Percentiles rank a stretch among this genome's conserved stretches.
phyloP scores from a whole-genome alignment of 2,329 filamentous ascomycete genomes.

The Penicillium paneum region DNA sequence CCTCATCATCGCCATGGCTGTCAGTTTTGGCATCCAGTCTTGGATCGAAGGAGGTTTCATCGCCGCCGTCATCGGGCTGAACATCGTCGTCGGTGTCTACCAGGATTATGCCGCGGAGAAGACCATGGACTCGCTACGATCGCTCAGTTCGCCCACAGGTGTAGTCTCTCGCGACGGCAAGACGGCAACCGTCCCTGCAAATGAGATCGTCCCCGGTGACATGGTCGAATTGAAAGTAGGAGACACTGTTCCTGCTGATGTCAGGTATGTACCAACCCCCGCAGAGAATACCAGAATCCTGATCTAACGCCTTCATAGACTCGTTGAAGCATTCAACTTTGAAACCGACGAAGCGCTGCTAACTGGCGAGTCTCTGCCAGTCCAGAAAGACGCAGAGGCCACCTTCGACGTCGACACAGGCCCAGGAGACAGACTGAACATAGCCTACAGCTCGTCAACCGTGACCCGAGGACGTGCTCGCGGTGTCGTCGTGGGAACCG shows the following conservation, averaged over 20 bases:
- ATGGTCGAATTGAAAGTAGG: constrained; percentile 55
- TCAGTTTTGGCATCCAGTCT: constrained; percentile 55
- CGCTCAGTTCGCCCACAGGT: constrained; percentile 57
- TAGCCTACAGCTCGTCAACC: constrained; percentile 61
- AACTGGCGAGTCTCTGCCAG: constrained; percentile 61
- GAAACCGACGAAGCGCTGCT: constrained; percentile 68
- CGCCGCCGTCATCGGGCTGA: constrained; percentile 56
- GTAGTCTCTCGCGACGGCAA: constrained; percentile 58
- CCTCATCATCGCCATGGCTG: constrained; percentile 71
- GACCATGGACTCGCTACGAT: constrained; percentile 59
- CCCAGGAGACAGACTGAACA: constrained; percentile 59
- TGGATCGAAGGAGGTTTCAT: constrained; percentile 61
- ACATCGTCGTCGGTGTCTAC: constrained; percentile 58
- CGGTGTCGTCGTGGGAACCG: constrained; percentile 60
- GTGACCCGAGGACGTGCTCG: constrained; percentile 60
- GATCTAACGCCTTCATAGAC: constrained; percentile 25
- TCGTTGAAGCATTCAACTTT: constrained; percentile 64
- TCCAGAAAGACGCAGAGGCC: constrained; percentile 50
- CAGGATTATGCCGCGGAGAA: constrained; percentile 62
- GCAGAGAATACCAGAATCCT: background rate
- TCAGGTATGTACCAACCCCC: constrained; percentile 44
- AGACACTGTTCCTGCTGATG: constrained; percentile 62
- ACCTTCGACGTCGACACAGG: constrained; percentile 52
- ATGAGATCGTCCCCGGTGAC: constrained; percentile 63
- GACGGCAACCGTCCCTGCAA: constrained; percentile 52